A percentile compares a stretch with the other conserved stretches of the same genome.
Evolutionary conservation across 2,329 filamentous ascomycete genomes (phyloP).

Genomic region (Fusarium mundagurra): DNA sequence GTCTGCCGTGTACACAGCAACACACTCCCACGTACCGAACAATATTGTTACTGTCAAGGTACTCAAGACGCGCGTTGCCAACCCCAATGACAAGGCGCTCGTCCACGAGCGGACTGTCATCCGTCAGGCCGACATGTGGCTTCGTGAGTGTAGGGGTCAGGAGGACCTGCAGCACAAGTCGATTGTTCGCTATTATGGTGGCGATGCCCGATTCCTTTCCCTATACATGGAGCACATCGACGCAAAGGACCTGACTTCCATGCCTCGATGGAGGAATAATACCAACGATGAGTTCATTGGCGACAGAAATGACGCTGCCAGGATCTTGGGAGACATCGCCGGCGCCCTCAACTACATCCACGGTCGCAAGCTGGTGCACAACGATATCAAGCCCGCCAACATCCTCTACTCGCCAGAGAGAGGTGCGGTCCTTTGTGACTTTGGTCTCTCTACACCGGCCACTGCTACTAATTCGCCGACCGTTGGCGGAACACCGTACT

Average conservation of each 20-base stretch:
- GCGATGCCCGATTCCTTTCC: slow-evolving; percentile 68
- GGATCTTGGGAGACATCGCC: slow-evolving; percentile 64
- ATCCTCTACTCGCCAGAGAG: slow-evolving; percentile 68
- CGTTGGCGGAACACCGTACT: slow-evolving; percentile 68
- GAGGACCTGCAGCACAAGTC: slow-evolving; percentile 65
- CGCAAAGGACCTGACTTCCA: slow-evolving; percentile 62
- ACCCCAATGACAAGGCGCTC: slow-evolving; percentile 55
- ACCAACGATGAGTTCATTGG: slow-evolving; percentile 62
- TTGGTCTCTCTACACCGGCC: slow-evolving; percentile 63
- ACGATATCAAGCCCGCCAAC: slow-evolving; percentile 71
- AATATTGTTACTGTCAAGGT: slow-evolving; percentile 69
- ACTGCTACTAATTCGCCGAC: slow-evolving; percentile 56
- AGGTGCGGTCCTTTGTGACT: slow-evolving; percentile 69
- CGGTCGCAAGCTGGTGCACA: slow-evolving; percentile 63
- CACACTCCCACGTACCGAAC: slow-evolving; percentile 62
- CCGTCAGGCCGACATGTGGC: slow-evolving; percentile 68
- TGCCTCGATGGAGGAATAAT: slow-evolving; percentile 60
- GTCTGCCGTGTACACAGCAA: slow-evolving; percentile 65
- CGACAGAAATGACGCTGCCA: slow-evolving; percentile 57
- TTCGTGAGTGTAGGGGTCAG: slow-evolving; percentile 66
- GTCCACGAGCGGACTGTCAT: slow-evolving; percentile 66
- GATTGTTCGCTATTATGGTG: slow-evolving; percentile 67
- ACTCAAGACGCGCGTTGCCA: slow-evolving; percentile 62
- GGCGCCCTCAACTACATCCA: slow-evolving; percentile 67
- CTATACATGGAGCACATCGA: slow-evolving; percentile 71